These are phyloP conservation scores for Tulasnella sp. DNA, from an alignment of 768 basidiomycete genomes.

Conservation along the genomic window DNA sequence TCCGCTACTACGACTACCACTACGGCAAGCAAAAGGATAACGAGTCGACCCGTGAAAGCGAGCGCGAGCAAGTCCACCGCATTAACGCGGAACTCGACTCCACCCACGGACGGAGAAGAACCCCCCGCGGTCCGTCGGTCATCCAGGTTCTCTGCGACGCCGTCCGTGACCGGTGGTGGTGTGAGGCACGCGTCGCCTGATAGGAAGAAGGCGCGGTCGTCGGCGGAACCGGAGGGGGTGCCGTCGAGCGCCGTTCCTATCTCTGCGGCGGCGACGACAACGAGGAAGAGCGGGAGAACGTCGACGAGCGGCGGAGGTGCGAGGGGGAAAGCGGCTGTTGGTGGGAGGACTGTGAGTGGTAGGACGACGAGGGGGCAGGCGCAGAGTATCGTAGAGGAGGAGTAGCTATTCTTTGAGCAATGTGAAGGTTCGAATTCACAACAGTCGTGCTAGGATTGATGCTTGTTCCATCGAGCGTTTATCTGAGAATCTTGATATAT, in stretches of 20 bases:
- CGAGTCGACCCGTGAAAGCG: background rate
- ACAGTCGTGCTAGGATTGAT: too few relatives aligned
- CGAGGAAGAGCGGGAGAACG: background rate
- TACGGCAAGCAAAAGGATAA: background rate
- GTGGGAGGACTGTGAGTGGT: background rate
- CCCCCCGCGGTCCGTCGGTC: background rate
- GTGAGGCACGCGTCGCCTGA: background rate
- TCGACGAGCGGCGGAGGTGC: background rate
- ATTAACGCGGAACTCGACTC: background rate
- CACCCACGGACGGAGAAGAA: background rate
- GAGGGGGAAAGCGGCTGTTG: background rate
- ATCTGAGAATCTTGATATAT: too few relatives aligned
- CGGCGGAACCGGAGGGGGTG: background rate
- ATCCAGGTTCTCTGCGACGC: slow-evolving; percentile 2
- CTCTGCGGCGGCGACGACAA: background rate
- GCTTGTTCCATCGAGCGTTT: too few relatives aligned
- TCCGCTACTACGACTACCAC: background rate
- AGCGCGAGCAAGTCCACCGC: background rate
- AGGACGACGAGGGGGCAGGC: background rate
- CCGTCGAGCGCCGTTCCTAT: too few relatives aligned
- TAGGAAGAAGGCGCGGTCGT: background rate
- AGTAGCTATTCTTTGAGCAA: background rate
- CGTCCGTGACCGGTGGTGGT: background rate
- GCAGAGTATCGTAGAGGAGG: background rate
- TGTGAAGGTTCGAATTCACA: background rate